A percentile compares a stretch with the other conserved stretches of the same genome.
Conservation (phyloP, 257 asterid species). For the Solanum virginianum region DNA sequence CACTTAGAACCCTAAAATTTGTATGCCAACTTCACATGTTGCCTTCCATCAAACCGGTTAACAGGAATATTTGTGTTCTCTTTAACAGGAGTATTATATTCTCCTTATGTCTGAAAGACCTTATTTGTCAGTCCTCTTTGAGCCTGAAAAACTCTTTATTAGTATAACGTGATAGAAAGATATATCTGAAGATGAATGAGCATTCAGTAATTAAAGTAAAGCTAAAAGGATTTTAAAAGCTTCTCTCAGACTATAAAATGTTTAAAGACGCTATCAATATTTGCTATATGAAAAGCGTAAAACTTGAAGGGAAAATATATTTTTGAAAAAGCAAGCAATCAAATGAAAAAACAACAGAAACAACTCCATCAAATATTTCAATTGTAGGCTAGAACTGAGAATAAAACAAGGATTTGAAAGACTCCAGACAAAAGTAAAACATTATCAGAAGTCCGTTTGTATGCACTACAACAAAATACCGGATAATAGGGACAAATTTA, state of each 20-base stretch:
- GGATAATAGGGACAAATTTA: neutral
- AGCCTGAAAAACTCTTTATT: neutral
- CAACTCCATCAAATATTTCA: neutral
- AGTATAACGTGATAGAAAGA: neutral
- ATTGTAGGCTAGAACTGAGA: neutral
- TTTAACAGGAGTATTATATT: neutral
- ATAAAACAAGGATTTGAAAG: neutral
- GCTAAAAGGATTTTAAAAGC: neutral
- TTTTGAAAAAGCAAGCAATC: neutral
- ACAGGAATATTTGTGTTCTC: neutral
- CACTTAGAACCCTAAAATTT: neutral
- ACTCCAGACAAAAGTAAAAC: neutral
- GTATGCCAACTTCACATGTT: neutral
- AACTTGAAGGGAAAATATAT: neutral
- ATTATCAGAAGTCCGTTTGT: neutral
- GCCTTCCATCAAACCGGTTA: neutral
- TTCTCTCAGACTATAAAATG: neutral
- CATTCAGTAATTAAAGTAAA: neutral
- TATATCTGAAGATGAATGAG: neutral
- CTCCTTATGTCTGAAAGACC: neutral
- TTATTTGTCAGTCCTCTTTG: neutral
- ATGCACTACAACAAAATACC: neutral
- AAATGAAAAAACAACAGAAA: neutral
- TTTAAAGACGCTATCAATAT: neutral
- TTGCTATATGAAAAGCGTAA: neutral